A percentile compares a stretch with the other conserved stretches of the same genome.
Conservation (phyloP, 2,329 filamentous ascomycete genomes). For the Venturia pyrina region DNA sequence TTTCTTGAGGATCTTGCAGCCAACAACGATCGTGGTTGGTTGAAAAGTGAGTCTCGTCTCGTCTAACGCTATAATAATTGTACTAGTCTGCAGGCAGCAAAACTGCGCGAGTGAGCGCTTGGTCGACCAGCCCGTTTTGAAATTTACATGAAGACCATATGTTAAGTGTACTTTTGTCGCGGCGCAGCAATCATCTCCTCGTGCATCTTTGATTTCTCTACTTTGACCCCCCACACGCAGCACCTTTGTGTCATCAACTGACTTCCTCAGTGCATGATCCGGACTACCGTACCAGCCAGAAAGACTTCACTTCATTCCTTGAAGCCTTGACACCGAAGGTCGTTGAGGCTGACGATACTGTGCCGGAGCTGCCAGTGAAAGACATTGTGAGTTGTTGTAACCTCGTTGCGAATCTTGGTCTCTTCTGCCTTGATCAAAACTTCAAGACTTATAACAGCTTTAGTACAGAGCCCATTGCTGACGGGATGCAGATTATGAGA, state of each 20-base stretch:
- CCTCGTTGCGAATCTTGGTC: neutral
- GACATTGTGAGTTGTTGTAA: constrained; percentile 50
- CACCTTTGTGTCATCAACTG: neutral
- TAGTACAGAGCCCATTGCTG: neutral
- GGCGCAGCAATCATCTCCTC: neutral
- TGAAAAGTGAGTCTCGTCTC: constrained; percentile 43
- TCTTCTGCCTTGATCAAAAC: neutral
- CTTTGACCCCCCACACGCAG: neutral
- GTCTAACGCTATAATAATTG: neutral
- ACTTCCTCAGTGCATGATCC: constrained; percentile 58
- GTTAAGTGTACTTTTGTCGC: neutral
- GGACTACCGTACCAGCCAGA: constrained; percentile 67
- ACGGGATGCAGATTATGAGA: constrained; percentile 53
- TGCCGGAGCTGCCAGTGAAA: constrained; percentile 77
- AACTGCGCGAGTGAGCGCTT: neutral
- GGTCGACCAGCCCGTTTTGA: neutral
- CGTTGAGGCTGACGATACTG: constrained; percentile 63
- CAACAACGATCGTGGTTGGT: constrained; percentile 54
- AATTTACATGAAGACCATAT: neutral
- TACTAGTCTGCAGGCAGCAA: neutral
- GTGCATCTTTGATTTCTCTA: neutral
- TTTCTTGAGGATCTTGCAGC: constrained; percentile 49
- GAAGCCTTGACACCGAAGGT: constrained; percentile 62
- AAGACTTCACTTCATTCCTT: constrained; percentile 74
- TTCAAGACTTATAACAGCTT: neutral